Conservation (phyloP, 2,329 filamentous ascomycete genomes). For the Pseudocercospora cruenta region DNA sequence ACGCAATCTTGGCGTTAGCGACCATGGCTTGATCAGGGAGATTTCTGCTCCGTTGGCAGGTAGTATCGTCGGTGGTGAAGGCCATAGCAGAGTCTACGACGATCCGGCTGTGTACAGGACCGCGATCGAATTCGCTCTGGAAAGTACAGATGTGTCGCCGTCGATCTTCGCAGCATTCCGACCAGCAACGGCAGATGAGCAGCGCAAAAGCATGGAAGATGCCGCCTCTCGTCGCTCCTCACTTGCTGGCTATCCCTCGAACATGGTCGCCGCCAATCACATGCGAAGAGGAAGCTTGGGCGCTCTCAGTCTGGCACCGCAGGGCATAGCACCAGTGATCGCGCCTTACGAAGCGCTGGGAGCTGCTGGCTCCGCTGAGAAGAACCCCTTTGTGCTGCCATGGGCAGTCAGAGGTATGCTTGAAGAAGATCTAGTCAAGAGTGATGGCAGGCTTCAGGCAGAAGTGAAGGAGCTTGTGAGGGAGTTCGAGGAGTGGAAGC, state of each 20-base stretch:
- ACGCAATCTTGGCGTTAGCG: conserved; percentile 87
- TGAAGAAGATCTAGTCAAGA: conserved; percentile 88
- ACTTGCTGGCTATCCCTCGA: conserved; percentile 35
- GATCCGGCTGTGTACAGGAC: conserved; percentile 80
- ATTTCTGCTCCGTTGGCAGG: conserved; percentile 86
- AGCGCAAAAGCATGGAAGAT: conserved; percentile 27
- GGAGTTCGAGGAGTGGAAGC: conserved; percentile 94
- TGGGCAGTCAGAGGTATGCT: conserved; percentile 94
- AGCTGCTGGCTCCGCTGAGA: conserved; percentile 31
- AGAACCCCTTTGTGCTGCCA: conserved; percentile 88
- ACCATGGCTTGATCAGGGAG: conserved; percentile 91
- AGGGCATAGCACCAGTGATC: conserved; percentile 39
- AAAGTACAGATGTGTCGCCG: conserved; percentile 45
- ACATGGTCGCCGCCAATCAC: conserved; percentile 37
- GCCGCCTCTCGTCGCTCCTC: conserved; percentile 29
- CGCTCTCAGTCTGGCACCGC: conserved; percentile 23
- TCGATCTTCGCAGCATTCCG: neutral
- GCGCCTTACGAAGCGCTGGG: conserved; percentile 46
- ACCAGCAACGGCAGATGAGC: conserved; percentile 23
- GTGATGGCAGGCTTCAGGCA: conserved; percentile 63
- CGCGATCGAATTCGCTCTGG: conserved; percentile 52
- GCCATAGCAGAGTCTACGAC: conserved; percentile 91
- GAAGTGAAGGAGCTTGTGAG: conserved; percentile 80
- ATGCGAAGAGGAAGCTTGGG: conserved; percentile 39
- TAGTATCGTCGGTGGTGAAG: conserved; percentile 87